Evolutionary conservation across 2,329 filamentous ascomycete genomes (phyloP).

Genomic region (Alternaria gansuensis): DNA sequence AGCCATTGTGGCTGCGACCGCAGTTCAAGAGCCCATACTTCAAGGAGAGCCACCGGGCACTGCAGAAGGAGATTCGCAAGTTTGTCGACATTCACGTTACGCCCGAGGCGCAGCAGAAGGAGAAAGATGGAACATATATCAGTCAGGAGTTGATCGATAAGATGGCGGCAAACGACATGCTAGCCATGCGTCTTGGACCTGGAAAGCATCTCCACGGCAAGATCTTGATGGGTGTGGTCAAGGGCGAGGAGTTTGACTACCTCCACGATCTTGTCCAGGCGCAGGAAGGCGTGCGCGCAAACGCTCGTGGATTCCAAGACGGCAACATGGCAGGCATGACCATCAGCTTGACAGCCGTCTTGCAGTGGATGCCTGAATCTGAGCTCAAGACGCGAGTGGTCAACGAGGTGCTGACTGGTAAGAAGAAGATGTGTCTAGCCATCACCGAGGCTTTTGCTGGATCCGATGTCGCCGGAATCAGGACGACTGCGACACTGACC

Average conservation of each 20-base stretch:
- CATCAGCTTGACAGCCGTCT: slow-evolving; percentile 79
- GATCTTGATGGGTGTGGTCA: slow-evolving; percentile 71
- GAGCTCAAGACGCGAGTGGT: slow-evolving; percentile 72
- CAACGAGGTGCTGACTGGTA: slow-evolving; percentile 76
- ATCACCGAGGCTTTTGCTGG: slow-evolving; percentile 91
- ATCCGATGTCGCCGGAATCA: slow-evolving; percentile 79
- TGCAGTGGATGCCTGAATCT: slow-evolving; percentile 77
- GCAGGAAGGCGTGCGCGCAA: slow-evolving; percentile 76
- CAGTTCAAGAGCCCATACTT: slow-evolving; percentile 83
- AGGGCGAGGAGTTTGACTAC: slow-evolving; percentile 85
- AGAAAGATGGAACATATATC: slow-evolving; percentile 76
- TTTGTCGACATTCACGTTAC: slow-evolving; percentile 77
- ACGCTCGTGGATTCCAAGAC: slow-evolving; percentile 83
- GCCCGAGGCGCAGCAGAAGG: slow-evolving; percentile 78
- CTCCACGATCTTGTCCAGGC: slow-evolving; percentile 81
- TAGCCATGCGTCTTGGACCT: slow-evolving; percentile 85
- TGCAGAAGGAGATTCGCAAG: slow-evolving; percentile 74
- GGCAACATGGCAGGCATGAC: slow-evolving; percentile 89
- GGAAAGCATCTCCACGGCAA: slow-evolving; percentile 82
- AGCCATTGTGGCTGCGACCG: slow-evolving; percentile 82
- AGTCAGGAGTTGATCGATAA: slow-evolving; percentile 74
- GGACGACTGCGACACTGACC: slow-evolving; percentile 71
- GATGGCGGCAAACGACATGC: slow-evolving; percentile 76
- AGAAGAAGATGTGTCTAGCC: slow-evolving; percentile 88
- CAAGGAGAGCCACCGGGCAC: slow-evolving; percentile 73